Base-by-base conservation (phyloP, 352 stramenopile genomes). In the Globisporangium polare region DNA sequence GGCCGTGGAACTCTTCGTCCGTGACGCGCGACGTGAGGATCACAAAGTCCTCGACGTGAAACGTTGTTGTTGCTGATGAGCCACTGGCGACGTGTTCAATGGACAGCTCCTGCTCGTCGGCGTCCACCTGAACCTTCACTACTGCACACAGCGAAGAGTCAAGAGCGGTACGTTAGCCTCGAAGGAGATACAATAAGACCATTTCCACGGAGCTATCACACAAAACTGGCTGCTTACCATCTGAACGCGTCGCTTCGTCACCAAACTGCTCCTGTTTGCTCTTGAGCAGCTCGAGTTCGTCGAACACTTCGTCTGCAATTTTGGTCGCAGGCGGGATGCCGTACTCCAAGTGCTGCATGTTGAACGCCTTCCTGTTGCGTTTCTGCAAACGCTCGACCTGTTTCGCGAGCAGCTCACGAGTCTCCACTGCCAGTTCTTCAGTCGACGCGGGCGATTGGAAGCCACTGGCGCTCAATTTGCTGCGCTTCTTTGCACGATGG, bases 1-100 rank as follows among this genome's bases (percentile, higher is more conserved):
- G 81, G 8, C 83, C 83, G 54, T 86, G 62, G 24, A 92, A 84
- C 49, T 88, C 78, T 55, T 89, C 75, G 22, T 86, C 80, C 3
- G 73, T 78, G 31, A 89, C 56, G 15, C 39, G 57, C 2, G 80
- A 90, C 39, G 53, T 61, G 18, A 92, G 54, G 26, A 89, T 54
- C 37, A 92, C 80, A 52, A 72, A 63, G 60, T 92, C 80, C 1
- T 70, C 62, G n/a, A 84, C 69, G 29, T 35, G 27, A 60, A 84
- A 88, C 12, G 62, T 71, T 17, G 74, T 60, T 20, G 17, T 41
- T 2, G 74, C 57, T 20, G 17, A 41, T 2, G 42, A 29, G 3
- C 26, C 26, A 53, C 10, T 50, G 18, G 20, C 2, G 17, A n/a
- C 31, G 15, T 46, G 8, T 8, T 49, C 53, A 26, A 60, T 35